Evolutionary conservation across 768 basidiomycete genomes (phyloP), one percentile per base, ranked within the genome.

Genomic region (Serpula lacrymans): DNA sequence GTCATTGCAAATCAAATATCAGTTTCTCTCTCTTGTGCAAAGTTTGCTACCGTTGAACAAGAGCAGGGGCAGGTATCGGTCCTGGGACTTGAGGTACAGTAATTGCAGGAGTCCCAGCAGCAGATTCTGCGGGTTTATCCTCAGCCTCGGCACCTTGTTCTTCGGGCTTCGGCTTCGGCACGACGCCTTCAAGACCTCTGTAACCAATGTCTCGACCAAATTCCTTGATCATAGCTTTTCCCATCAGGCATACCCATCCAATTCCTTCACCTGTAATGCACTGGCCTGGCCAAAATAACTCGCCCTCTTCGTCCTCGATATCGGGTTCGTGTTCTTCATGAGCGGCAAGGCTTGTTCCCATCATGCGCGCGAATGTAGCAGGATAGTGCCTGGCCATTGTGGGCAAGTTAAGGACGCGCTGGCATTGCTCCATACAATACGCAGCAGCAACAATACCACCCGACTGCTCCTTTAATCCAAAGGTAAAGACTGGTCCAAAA

Each of bases 191-290:
- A 13, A 85, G 60, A 22, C 87, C 84, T 42, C 65, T 69, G 64
- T 89, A 90, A 9, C 82, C 84, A 60, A 82, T 80, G 24, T 78
- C 72, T 53, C 78, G 80, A 47, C 86, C 85, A 52, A 86, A 84
- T 54, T 90, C 88, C 51, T 75, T 79, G 54, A 90, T 78, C 88
- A 90, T 90, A 28, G 86, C 82, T 56, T 83, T 85, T 51, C 86
- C 87, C 78, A 90, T 82, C 21, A 84, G 68, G 59, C 87, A 89
- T n/a, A 88, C 79, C 88, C 88, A 90, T 16, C 82, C 88, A 22
- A 90, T 70, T 35, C 88, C 88, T 58, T 87, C 83, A 30, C 84
- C 85, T 22, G 75, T 83, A 43, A 80, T 68, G 25, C 75, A 70
- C 52, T 86, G 82, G 30, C 80, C 80, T 0, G 87, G 88, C 88